phyloP scores from a whole-genome alignment of 169 alveolate genomes.

The Besnoitia besnoiti region DNA sequence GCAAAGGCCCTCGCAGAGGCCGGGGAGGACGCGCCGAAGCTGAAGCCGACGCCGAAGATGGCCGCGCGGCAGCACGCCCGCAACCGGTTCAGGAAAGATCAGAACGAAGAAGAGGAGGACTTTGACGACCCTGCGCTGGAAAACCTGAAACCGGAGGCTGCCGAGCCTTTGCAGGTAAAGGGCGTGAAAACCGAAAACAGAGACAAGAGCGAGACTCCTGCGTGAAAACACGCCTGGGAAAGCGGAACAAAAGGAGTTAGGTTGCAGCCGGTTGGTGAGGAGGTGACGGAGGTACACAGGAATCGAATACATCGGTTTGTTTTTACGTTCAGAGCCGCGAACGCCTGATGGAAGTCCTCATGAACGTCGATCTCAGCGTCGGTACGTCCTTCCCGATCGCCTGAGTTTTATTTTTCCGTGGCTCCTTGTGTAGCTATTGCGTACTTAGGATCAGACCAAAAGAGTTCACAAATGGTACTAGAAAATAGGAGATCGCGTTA shows the following conservation, averaged over 20 bases:
- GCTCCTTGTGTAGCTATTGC: no score
- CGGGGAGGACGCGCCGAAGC: not conserved
- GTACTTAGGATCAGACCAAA: no score
- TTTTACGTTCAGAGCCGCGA: constrained; percentile 37
- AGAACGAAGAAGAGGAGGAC: constrained; percentile 39
- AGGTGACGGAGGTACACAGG: not conserved
- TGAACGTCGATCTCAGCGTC: constrained; percentile 16
- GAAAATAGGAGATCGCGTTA: no score
- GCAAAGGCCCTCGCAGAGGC: not conserved
- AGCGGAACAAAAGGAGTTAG: not conserved
- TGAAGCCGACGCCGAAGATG: not conserved
- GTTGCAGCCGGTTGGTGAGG: not conserved
- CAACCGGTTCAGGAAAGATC: not conserved
- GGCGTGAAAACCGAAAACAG: constrained; percentile 8
- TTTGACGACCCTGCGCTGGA: constrained; percentile 30
- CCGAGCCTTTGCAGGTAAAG: not conserved
- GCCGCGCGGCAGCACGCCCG: not conserved
- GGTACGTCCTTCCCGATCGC: no score
- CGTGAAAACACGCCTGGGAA: not conserved
- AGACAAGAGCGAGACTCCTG: not conserved
- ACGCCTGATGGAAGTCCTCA: constrained; percentile 40
- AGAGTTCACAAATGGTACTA: no score
- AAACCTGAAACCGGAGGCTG: constrained; percentile 23
- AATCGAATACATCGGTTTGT: not conserved
- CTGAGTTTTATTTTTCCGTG: no score